Evolutionary conservation across 2,329 filamentous ascomycete genomes (phyloP), one percentile per base, ranked within the genome.

Genomic region (Exophiala phaeomuriformis): DNA sequence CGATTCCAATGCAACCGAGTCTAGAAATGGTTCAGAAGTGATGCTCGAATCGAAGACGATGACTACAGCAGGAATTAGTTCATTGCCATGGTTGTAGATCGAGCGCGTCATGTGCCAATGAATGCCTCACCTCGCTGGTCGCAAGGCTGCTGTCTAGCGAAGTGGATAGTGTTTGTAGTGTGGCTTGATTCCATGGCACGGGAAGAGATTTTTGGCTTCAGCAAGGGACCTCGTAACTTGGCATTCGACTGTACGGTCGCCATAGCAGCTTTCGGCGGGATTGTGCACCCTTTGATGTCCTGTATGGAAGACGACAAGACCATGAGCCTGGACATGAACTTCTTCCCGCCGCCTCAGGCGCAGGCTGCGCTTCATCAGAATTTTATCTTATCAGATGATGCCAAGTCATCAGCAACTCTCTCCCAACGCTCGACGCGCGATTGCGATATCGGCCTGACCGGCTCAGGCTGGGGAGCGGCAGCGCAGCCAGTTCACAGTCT

Each of bases 1-100:
- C 8, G 55, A 63, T 52, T 68, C 66, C 60, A 70, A 66, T 6
- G 60, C 45, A 4, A 57, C 62, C 5, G 69, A 67, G 53, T 72
- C 68, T 5, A 72, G 62, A 49, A 73, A 72, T 27, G 68, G 71
- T 56, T 72, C 69, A 33, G 68, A 62, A 19, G 64, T 53, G 5
- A 53, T 52, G 28, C 65, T 66, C 10, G 69, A 68, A 44, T 71
- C 61, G 47, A 68, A 64, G 42, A 70, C 65, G n/a, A 65, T 63
- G 27, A 64, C 63, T 64, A 43, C n/a, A 35, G 12, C 8, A 28
- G 8, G 35, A 6, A 33, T 50, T 52, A 52, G 51, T 46, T 12
- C 36, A 12, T 12, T 5, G 36, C 39, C 30, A 47, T n/a, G 8
- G 10, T 33, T 8, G 45, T 51, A 42, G 36, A 47, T 32, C 31